Percentiles rank a stretch among this genome's conserved stretches.
Evolutionary conservation across 257 asterid genomes (phyloP).

Genomic region (Craterostigma plantagineum): DNA sequence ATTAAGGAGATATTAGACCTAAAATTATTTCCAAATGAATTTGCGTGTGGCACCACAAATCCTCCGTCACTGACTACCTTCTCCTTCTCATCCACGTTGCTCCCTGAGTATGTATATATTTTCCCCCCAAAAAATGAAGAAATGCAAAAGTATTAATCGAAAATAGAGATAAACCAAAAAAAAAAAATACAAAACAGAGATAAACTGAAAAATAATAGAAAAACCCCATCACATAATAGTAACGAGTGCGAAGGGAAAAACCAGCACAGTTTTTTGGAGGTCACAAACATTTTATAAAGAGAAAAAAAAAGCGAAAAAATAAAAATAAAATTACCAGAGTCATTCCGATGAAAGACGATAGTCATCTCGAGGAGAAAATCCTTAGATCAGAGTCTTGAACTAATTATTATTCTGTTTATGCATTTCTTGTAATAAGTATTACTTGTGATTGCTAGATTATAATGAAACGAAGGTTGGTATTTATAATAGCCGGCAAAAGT

Average conservation of each 20-base stretch:
- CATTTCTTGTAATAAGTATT: too few species aligned
- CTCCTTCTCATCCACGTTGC: slow-evolving; percentile 20
- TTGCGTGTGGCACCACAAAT: slow-evolving; percentile 50
- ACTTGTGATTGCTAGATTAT: neutral
- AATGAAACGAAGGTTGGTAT: slow-evolving; percentile 18
- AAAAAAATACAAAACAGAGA: neutral
- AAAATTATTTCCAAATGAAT: slow-evolving; percentile 67
- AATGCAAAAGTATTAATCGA: slow-evolving; percentile 17
- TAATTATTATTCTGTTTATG: too few species aligned
- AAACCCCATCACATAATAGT: too few species aligned
- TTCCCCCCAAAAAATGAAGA: too few species aligned
- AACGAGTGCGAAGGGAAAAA: neutral
- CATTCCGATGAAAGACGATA: slow-evolving; percentile 32
- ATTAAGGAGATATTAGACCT: slow-evolving; percentile 22
- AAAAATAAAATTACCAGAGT: slow-evolving; percentile 21
- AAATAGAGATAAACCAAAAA: neutral
- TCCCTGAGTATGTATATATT: too few species aligned
- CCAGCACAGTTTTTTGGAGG: neutral
- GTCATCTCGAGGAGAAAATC: slow-evolving; percentile 27
- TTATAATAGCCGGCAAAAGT: slow-evolving; percentile 77
- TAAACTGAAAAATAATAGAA: too few species aligned
- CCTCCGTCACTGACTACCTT: slow-evolving; percentile 24
- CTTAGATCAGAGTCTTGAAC: neutral
- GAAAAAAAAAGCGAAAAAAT: neutral
- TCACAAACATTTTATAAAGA: neutral